A percentile compares a stretch with the other conserved stretches of the same genome.
Evolutionary conservation across 2,329 filamentous ascomycete species (phyloP).

Genomic region (Colletotrichum magnum): DNA sequence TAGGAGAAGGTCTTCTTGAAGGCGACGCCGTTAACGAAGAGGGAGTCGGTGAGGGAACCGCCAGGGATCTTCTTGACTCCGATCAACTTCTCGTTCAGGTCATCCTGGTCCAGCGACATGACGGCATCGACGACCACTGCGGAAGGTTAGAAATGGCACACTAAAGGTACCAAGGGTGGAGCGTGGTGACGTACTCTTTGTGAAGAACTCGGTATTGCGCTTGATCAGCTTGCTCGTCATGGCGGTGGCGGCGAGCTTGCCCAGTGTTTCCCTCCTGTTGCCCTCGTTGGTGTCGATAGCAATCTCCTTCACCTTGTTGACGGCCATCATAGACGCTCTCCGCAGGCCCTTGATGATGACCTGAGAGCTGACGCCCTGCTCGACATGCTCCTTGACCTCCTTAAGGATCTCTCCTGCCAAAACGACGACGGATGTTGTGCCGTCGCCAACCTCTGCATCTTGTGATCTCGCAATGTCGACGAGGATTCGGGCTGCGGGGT

Average conservation of each 20-base stretch:
- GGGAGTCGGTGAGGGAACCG: constrained; percentile 93
- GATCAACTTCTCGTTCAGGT: constrained; percentile 97
- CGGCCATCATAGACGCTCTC: constrained; percentile 88
- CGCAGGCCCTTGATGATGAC: constrained; percentile 97
- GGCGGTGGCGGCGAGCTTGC: constrained; percentile 91
- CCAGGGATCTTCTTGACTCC: constrained; percentile 98
- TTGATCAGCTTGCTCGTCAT: constrained; percentile 99
- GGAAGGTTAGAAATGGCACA: constrained; percentile 17
- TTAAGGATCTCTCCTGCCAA: constrained; percentile 98
- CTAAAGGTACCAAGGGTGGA: too few relatives aligned
- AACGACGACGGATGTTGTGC: constrained; percentile 97
- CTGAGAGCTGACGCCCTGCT: constrained; percentile 97
- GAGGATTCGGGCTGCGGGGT: constrained; percentile 96
- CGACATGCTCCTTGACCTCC: constrained; percentile 95
- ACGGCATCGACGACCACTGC: constrained; percentile 98
- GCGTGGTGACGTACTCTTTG: constrained; percentile 79
- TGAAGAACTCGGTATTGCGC: constrained; percentile 96
- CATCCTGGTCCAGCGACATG: constrained; percentile 93
- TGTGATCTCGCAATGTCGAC: constrained; percentile 98
- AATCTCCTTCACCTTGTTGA: constrained; percentile 99
- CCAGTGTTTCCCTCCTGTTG: constrained; percentile 88
- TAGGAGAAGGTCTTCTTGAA: constrained; percentile 99
- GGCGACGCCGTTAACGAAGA: constrained; percentile 97
- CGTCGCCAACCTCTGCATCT: constrained; percentile 98
- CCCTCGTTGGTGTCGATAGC: constrained; percentile 86